Evolutionary conservation across 768 basidiomycete genomes (phyloP).

Genomic region (Kwoniella europaea): DNA sequence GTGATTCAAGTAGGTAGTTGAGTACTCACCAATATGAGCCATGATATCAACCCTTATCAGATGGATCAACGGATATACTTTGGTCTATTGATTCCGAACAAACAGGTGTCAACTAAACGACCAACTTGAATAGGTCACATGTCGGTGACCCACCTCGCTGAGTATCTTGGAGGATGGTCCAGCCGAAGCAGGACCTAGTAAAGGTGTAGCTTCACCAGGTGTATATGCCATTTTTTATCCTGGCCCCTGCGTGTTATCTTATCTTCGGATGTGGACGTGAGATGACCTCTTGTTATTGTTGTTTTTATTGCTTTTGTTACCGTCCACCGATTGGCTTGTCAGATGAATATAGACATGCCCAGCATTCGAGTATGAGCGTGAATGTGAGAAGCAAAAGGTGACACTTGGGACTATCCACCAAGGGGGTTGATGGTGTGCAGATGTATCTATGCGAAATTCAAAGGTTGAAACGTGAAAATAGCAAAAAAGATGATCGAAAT

Average conservation of each 20-base stretch:
- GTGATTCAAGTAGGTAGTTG: not conserved
- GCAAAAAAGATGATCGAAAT: not conserved
- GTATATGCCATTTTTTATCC: slow-evolving; percentile 24
- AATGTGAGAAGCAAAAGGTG: not conserved
- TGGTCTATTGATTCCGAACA: slow-evolving; percentile 56
- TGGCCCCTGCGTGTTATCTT: not conserved
- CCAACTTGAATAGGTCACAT: not conserved
- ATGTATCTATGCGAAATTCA: not conserved
- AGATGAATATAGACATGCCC: not conserved
- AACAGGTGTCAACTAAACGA: not conserved
- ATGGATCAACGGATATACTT: slow-evolving; percentile 81
- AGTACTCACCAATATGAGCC: slow-evolving; percentile 57
- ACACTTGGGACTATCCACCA: not conserved
- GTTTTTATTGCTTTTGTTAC: not conserved
- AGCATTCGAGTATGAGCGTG: not conserved
- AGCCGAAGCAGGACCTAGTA: slow-evolving; percentile 36
- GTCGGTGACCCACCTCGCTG: slow-evolving; percentile 39
- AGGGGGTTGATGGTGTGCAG: not conserved
- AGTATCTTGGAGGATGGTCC: slow-evolving; percentile 41
- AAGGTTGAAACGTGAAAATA: not conserved
- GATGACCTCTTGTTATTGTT: not conserved
- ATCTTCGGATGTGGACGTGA: not conserved
- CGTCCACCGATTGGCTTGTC: not conserved
- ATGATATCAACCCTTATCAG: slow-evolving; percentile 65
- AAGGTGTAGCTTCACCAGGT: slow-evolving; percentile 45